Percentiles rank a stretch among this genome's conserved stretches.
phyloP scores from a whole-genome alignment of 1,139 yeast genomes.

The Zygosaccharomyces sapae region DNA sequence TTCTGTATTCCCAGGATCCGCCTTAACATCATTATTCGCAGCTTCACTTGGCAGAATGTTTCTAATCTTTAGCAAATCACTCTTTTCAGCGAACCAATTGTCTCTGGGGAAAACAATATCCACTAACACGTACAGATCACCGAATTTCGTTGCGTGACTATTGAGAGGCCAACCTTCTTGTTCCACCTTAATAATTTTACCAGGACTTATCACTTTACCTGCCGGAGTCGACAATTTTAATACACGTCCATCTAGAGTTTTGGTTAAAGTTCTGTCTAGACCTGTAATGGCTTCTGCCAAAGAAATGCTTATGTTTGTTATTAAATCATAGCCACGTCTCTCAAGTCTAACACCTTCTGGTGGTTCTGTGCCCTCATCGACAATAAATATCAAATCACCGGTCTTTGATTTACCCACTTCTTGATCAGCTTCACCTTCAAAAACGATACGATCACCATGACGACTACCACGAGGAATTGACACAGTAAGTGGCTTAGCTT shows the following conservation, averaged over 20 bases:
- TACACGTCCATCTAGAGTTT: constrained; percentile 78
- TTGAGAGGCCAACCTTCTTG: constrained; percentile 85
- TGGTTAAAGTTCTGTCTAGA: constrained; percentile 55
- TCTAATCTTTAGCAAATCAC: constrained; percentile 51
- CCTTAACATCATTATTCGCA: constrained; percentile 6
- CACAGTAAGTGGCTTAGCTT: constrained; percentile 72
- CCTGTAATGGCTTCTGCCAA: constrained; percentile 83
- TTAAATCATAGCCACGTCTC: constrained; percentile 62
- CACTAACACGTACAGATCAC: constrained; percentile 70
- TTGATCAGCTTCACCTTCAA: constrained; percentile 74
- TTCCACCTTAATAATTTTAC: constrained; percentile 59
- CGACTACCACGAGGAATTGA: constrained; percentile 69
- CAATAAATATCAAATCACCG: constrained; percentile 71
- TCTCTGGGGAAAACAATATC: constrained; percentile 81
- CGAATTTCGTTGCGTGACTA: constrained; percentile 43
- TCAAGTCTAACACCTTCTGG: constrained; percentile 42
- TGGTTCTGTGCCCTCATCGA: constrained; percentile 40
- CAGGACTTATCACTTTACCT: constrained; percentile 79
- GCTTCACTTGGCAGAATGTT: constrained; percentile 49
- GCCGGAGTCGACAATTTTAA: constrained; percentile 59
- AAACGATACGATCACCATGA: constrained; percentile 56
- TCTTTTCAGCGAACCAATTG: constrained; percentile 68
- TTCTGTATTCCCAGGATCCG: constrained; percentile 27
- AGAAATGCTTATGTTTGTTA: constrained; percentile 56
- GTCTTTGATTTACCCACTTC: constrained; percentile 60